A percentile compares a stretch with the other conserved stretches of the same genome.
phyloP scores from a whole-genome alignment of 768 basidiomycete genomes.

The Cyclocybe aegerita region DNA sequence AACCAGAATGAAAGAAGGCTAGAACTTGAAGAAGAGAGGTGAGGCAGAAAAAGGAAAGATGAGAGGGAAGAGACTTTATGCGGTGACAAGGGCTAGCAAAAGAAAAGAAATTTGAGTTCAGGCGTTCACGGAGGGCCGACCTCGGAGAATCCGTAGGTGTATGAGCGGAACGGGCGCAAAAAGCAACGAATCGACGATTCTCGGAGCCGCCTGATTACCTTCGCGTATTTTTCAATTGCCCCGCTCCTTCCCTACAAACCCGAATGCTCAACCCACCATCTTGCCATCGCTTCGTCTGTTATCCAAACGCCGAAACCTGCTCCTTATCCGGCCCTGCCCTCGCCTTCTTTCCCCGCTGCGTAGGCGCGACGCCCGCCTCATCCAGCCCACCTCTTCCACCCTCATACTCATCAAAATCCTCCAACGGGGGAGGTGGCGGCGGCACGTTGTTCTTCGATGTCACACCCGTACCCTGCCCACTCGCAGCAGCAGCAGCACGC shows the following conservation, averaged over 20 bases:
- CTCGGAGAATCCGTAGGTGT: neutral
- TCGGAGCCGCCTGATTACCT: neutral
- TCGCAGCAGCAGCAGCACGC: slow-evolving; percentile 52
- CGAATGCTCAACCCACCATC: slow-evolving; percentile 4
- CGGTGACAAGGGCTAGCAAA: neutral
- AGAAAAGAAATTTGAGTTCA: neutral
- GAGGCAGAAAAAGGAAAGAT: slow-evolving; percentile 1
- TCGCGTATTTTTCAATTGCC: no score
- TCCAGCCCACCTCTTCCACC: slow-evolving; percentile 23
- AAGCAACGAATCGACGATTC: no score
- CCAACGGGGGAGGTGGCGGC: slow-evolving; percentile 13
- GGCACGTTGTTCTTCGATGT: slow-evolving; percentile 15
- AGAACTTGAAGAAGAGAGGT: neutral
- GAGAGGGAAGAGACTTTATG: neutral
- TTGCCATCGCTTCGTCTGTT: neutral
- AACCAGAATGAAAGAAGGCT: neutral
- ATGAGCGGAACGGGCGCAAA: no score
- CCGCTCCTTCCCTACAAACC: neutral
- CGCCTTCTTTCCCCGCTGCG: slow-evolving; percentile 15
- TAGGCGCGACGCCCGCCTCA: slow-evolving; percentile 20
- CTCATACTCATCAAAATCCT: slow-evolving; percentile 22
- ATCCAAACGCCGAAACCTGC: slow-evolving; percentile 12
- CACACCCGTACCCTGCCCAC: slow-evolving; percentile 31
- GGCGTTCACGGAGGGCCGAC: neutral
- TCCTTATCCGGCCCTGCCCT: slow-evolving; percentile 21